Percentiles rank a stretch among this genome's conserved stretches.
Conservation (phyloP, 108 stramenopile genomes). For the Nitzschia palea region DNA sequence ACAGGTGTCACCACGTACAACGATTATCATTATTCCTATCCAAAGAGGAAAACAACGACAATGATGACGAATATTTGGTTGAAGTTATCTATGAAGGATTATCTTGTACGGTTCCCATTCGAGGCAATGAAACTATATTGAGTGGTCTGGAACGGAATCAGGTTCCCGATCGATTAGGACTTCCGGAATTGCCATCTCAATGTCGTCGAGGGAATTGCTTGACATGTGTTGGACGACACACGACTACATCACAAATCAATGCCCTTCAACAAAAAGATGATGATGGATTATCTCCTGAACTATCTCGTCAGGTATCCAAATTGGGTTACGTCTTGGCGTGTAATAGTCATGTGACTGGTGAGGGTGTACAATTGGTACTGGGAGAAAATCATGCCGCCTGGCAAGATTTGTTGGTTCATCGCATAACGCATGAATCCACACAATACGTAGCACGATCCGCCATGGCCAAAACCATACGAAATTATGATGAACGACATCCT, state of each 20-base stretch:
- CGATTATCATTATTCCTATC: no score
- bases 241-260: slow-evolving; percentile 2
- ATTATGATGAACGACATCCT: slow-evolving; percentile 36
- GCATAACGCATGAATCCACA: slow-evolving; percentile 37
- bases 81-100: slow-evolving; percentile 34
- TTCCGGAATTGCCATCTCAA: slow-evolving; percentile 62
- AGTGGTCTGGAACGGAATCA: slow-evolving; percentile 37
- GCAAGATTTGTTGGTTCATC: slow-evolving; percentile 50
- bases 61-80: neutral
- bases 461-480: slow-evolving; percentile 34
- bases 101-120: slow-evolving; percentile 21
- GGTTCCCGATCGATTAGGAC: slow-evolving; percentile 23
- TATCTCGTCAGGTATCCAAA: slow-evolving; percentile 34
- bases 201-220: slow-evolving; percentile 80
- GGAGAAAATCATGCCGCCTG: slow-evolving; percentile 55
- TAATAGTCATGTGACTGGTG: slow-evolving; percentile 50
- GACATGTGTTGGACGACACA: slow-evolving; percentile 54
- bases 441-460: slow-evolving; percentile 42
- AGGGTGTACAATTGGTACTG: slow-evolving; percentile 55
- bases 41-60: neutral
- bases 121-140: slow-evolving; percentile 39
- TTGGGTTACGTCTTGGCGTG: slow-evolving; percentile 65
- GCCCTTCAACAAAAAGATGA: neutral
- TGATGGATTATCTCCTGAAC: slow-evolving; percentile 63
- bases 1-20: no score